A percentile compares a stretch with the other conserved stretches of the same genome.
These are phyloP conservation scores for Apiospora sp. DNA, from an alignment of 2,329 filamentous ascomycete genomes.

Conservation along the genomic window DNA sequence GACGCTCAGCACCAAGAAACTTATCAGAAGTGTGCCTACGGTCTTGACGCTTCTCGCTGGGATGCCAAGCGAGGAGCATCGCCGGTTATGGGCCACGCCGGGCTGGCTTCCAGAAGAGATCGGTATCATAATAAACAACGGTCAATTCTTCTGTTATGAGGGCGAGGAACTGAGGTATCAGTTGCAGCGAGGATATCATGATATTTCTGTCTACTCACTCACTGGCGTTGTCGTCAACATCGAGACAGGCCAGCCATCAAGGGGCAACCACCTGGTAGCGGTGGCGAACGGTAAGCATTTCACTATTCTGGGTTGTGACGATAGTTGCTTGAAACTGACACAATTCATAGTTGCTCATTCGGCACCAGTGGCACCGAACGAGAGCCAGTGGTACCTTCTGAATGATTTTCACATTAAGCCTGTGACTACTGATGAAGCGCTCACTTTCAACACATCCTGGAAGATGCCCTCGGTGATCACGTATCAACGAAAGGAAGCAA, in stretches of 20 bases:
- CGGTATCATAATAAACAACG: slow-evolving; percentile 87
- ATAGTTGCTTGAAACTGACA: slow-evolving; percentile 36
- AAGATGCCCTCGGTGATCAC: slow-evolving; percentile 89
- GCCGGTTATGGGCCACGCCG: slow-evolving; percentile 84
- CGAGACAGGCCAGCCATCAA: slow-evolving; percentile 76
- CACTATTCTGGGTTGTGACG: slow-evolving; percentile 3
- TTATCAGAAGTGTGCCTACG: slow-evolving; percentile 80
- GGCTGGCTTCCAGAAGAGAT: slow-evolving; percentile 95
- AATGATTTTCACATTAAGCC: slow-evolving; percentile 94
- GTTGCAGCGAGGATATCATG: slow-evolving; percentile 78
- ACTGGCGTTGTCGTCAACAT: slow-evolving; percentile 92
- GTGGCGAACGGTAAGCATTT: slow-evolving; percentile 80
- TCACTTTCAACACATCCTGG: slow-evolving; percentile 90
- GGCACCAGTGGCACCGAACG: slow-evolving; percentile 62
- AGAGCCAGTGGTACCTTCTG: slow-evolving; percentile 91
- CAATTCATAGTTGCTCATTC: slow-evolving; percentile 67
- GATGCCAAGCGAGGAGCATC: slow-evolving; percentile 74
- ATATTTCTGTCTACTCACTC: slow-evolving; percentile 88
- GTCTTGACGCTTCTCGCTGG: slow-evolving; percentile 91
- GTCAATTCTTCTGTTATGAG: slow-evolving; percentile 95
- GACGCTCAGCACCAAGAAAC: slow-evolving; percentile 83
- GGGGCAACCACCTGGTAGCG: slow-evolving; percentile 90
- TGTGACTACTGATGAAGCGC: slow-evolving; percentile 81
- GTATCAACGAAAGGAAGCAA: slow-evolving; percentile 83
- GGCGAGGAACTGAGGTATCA: slow-evolving; percentile 87